Base-by-base conservation (phyloP, 2,329 filamentous ascomycete species). In the Curvularia spicifera region DNA sequence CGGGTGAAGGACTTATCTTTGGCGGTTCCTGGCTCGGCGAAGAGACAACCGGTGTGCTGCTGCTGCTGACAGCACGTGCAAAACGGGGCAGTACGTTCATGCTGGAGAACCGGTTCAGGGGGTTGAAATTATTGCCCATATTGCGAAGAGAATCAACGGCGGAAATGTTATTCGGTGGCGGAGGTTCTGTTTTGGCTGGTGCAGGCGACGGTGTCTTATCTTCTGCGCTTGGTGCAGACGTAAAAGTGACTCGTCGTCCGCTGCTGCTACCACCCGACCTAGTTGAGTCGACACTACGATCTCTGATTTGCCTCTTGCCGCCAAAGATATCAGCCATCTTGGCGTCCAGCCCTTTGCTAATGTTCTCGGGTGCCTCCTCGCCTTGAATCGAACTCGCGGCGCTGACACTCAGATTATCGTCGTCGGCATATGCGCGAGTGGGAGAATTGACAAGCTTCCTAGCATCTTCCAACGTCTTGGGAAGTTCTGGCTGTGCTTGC, bases 381-480 rank as follows among this genome's bases (percentile, higher is more conserved):
- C 68, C 73, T 22, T 83, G 73, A 7, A 83, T 71, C 1, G 84
- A 83, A 64, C 81, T 85, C 40, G 83, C 79, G 37, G 84, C 87
- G 68, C 79, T 81, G 4, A 78, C 67, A 33, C 77, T 76, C 29
- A 74, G 76, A 57, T 73, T 82, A 37, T 89, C 87, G 2, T 88
- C 85, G 22, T 77, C 75, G 15, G 73, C 74, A 33, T 75, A 73
- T 0, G 57, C 48, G 8, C 79, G 84, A 13, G 87, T 81, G 35
- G 89, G 87, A 0, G 90, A 90, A 70, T 87, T 91, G 62, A 99
- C 90, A 10, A 99, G 85, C 74, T 93, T 94, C 46, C 93, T 85
- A 15, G 94, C 95, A 70, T 99, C 95, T 68, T 97, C 95, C 0
- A 99, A 81, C 1, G 95, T 99, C 70, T 91, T 94, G 1, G 95